Base-by-base conservation (phyloP, 2,329 filamentous ascomycete genomes). In the Fusarium aywerte region DNA sequence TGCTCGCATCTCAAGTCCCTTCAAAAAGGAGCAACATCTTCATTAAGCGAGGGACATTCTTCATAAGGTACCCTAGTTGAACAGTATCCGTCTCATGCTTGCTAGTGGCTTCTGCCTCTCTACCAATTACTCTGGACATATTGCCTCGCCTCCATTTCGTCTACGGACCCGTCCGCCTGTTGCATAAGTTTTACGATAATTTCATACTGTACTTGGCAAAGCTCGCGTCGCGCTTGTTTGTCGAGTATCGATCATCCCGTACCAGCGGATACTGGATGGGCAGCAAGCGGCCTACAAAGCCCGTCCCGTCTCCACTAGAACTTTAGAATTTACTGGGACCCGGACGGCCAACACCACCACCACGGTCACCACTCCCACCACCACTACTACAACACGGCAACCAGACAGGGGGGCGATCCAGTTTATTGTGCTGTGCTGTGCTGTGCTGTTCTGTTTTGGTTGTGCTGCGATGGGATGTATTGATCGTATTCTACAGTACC, bases 291-390 rank as follows among this genome's bases (percentile, higher is more conserved):
- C 65, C 61, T 66, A 69, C 65, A 56, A 68, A 69, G 65, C 62
- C 65, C 52, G 61, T 56, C 52, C 60, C 45, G 66, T 66, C 65
- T 62, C 66, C 66, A 68, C 66, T 66, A 69, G 45, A 68, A 66
- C 55, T 52, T 68, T 66, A 55, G 56, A 69, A 69, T 68, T 68
- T 63, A 65, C 51, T 63, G 60, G 60, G 58, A 63, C 60, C 56
- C 40, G 25, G 44, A 44, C 60, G 61, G 58, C 64, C 66, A 71
- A 49, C 60, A 63, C 60, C 51, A 68, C 69, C 69, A 65, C 67
- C 58, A 67, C 70, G 65, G 64, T 62, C 70, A 72, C 67, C 69
- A 70, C 67, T 65, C 52, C 67, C 67, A 70, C 67, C 60, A 71
- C 70, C 47, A 65, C 60, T 53, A 58, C 64, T 67, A 59, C 69